Base-by-base conservation (phyloP, 2,329 filamentous ascomycete genomes). In the Thelonectria discophora region DNA sequence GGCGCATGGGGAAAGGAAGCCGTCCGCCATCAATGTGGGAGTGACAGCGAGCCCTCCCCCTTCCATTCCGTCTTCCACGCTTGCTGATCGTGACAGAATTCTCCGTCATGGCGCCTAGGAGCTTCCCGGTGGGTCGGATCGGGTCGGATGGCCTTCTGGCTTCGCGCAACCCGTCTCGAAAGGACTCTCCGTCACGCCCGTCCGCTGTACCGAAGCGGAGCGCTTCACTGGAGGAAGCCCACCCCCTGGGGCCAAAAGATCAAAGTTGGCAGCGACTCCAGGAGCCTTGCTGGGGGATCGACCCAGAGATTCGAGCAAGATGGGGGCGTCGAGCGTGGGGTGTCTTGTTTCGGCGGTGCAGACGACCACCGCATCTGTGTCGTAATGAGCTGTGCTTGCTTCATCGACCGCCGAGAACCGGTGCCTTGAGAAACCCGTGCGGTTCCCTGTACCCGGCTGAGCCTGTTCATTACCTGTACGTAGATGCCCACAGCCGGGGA, bases 81-180 rank as follows among this genome's bases (percentile, higher is more conserved):
- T 24, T 45, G n/a, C 30, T 30, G 42, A 57, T 57, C 37, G 46
- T 50, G 46, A 57, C 46, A 45, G 54, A 57, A 46, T 21, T 45
- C 53, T 43, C 52, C 58, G 48, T 43, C 43, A 55, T 49, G 45
- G 27, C 45, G 57, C 43, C 34, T 50, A 7, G 49, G 50, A 20
- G 24, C 47, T 32, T n/a, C n/a, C 32, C 58, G 40, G 58, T 55
- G 58, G 58, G 58, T 60, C 52, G 47, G 52, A 47, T 55, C 58
- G 40, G 47, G 15, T 60, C 52, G 58, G 58, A 18, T 18, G 7
- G 24, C 45, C 32, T 34, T 46, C 49, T 13, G 24, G 21, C n/a
- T n/a, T n/a, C n/a, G n/a, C n/a, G n/a, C n/a, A n/a, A 32, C 37
- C 24, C 37, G 39, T 39, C 24, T 7, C 4, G 24, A n/a, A 37